Evolutionary conservation across 2,329 filamentous ascomycete genomes (phyloP).

Genomic region (Colletotrichum ledebouriae): DNA sequence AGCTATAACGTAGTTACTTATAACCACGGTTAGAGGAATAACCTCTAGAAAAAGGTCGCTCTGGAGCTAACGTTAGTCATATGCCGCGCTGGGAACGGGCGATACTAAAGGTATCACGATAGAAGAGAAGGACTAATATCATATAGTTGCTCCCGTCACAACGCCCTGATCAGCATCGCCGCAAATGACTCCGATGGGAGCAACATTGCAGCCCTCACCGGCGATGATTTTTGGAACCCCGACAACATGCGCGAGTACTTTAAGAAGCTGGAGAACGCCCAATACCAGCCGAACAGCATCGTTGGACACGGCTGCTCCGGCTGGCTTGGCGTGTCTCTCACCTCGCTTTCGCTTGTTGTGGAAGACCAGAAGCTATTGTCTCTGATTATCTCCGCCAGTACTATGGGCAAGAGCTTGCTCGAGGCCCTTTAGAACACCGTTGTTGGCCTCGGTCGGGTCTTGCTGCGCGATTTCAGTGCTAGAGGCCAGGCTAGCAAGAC

Average conservation of each 20-base stretch:
- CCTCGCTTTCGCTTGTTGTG: slow-evolving; percentile 27
- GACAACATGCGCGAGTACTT: slow-evolving; percentile 72
- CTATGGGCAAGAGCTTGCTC: slow-evolving; percentile 46
- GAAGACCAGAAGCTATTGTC: slow-evolving; percentile 42
- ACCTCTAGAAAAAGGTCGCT: no score
- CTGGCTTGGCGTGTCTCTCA: slow-evolving; percentile 55
- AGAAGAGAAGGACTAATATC: accelerated
- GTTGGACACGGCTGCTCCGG: slow-evolving; percentile 66
- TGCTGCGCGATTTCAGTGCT: slow-evolving; percentile 48
- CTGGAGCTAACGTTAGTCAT: no score
- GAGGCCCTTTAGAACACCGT: slow-evolving; percentile 44
- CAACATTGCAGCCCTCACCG: slow-evolving; percentile 68
- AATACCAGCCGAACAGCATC: slow-evolving; percentile 58
- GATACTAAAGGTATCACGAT: no score
- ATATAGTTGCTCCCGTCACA: slow-evolving; percentile 64
- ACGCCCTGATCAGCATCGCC: slow-evolving; percentile 70
- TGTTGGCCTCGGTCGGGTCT: slow-evolving; percentile 46
- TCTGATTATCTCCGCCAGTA: slow-evolving; percentile 46
- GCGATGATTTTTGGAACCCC: slow-evolving; percentile 69
- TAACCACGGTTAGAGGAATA: no score
- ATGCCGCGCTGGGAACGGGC: no score
- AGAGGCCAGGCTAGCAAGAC: slow-evolving; percentile 13
- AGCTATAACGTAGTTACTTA: no score
- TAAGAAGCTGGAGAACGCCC: slow-evolving; percentile 67
- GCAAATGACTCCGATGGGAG: slow-evolving; percentile 72